Base-by-base conservation (phyloP, 495 filamentous ascomycete species). In the Aspergillus wentii region DNA sequence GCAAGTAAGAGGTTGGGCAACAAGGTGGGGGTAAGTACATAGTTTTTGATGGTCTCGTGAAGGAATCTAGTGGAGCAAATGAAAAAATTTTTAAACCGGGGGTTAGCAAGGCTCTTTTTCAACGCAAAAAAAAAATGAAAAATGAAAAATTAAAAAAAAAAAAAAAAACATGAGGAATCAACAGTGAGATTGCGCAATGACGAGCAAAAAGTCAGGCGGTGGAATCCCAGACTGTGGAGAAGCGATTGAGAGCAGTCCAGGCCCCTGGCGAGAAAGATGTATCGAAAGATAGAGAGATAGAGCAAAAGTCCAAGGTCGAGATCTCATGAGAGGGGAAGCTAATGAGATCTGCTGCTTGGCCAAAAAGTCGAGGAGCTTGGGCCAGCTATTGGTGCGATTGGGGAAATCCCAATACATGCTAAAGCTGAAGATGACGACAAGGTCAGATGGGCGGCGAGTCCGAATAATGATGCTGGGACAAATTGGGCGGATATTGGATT, bases 1-100 rank as follows among this genome's bases (percentile, higher is more conserved):
- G 72, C 74, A 53, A 79, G 76, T 43, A 97, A 80, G 40, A 89
- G 68, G 46, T 76, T 72, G 59, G 88, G 86, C 36, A 92, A 71
- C 49, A 80, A 71, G 40, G 73, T 63, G 35, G 85, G 75, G 63
- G 80, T 76, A 17, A 85, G 66, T 40, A 94, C 56, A 51, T 78
- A 68, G 35, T 71, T 69, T 44, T 75, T 66, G 47, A 94, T 75
- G 48, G 75, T 74, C 58, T 84, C 70, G 40, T 82, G 83, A 45
- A 95, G 75, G 44, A 90, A 79, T 66, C 86, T 89, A 59, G 64
- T 68, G 30, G 40, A 57, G 57, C 8, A 25, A 23, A 31, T 19
- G 8, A 35, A 39, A 40, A 40, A 5, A 36, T 46, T 38, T 41
- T 40, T 26, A 38, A 44, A 41, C 17, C 8, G 14, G 35, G 17